A percentile compares a stretch with the other conserved stretches of the same genome.
Conservation (phyloP, 768 basidiomycete genomes). For the Boletus subcaerulescens region DNA sequence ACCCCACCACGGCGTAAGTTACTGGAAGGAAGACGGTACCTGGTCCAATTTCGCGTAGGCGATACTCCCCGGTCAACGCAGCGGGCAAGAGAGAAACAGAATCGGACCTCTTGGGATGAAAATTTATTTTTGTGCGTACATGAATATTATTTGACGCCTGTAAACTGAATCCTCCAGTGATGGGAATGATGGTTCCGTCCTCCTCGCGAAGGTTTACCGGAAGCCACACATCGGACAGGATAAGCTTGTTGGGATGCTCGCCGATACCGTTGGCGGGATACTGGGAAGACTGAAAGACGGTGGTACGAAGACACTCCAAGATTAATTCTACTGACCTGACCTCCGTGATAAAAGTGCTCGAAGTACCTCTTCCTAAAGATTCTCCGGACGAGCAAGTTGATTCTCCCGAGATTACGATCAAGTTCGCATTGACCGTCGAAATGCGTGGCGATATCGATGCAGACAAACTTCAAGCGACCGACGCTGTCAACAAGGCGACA, state of each 20-base stretch:
- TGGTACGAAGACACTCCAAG: constrained; percentile 1
- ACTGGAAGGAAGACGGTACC: constrained; percentile 9
- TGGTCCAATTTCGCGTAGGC: constrained; percentile 8
- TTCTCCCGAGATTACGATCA: constrained; percentile 9
- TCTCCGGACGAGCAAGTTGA: neutral
- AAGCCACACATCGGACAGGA: constrained; percentile 7
- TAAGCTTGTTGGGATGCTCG: constrained; percentile 10
- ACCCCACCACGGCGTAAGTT: constrained; percentile 1
- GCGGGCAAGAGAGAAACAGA: constrained; percentile 8
- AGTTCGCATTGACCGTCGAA: constrained; percentile 8
- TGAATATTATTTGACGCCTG: neutral
- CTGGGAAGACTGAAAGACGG: constrained; percentile 9
- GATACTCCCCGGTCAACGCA: constrained; percentile 14
- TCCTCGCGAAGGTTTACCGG: constrained; percentile 11
- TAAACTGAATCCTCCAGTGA: constrained; percentile 10
- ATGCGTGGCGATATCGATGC: neutral
- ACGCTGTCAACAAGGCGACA: constrained; percentile 6
- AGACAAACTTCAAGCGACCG: constrained; percentile 13
- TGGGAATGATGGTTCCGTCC: constrained; percentile 7
- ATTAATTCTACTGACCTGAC: neutral
- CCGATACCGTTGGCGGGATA: constrained; percentile 9
- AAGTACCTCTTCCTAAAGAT: constrained; percentile 5
- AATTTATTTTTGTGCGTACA: constrained; percentile 16
- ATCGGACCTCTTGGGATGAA: constrained; percentile 9
- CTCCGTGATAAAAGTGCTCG: constrained; percentile 8